Base-by-base conservation (phyloP, 2,329 filamentous ascomycete species). In the Aschersonia sp. region DNA sequence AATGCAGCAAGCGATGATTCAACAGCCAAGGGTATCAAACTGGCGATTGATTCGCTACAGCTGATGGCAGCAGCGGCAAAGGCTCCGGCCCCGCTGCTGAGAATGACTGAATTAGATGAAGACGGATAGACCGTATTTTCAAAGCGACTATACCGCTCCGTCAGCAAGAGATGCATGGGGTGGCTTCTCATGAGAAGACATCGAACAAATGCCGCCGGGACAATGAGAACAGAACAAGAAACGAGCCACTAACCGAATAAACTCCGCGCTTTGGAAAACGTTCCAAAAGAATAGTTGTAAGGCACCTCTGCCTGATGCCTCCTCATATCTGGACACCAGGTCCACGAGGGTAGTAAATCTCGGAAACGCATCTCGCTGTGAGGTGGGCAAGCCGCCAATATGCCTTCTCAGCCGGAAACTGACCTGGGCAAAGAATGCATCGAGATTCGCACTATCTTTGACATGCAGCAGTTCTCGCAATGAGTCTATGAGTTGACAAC, bases 291-390 rank as follows among this genome's bases (percentile, higher is more conserved):
- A 58, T 11, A 57, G 56, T n/a, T 46, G 50, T 32, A 58, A 46
- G 9, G 53, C 48, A 8, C 50, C 51, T 7, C 48, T 50, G 29
- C 53, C 55, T 11, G 52, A 47, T 4, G 52, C 54, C 11, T 57
- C 52, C 6, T 50, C 51, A 4, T 52, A 46, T 31, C 50, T 57
- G 5, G 56, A 52, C 4, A 54, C 49, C 4, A 60, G 46, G 12
- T 60, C 58, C 22, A 58, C 54, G 5, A 60, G 55, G 1, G 57
- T 58, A 1, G 57, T 58, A 43, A 60, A 60, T 4, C 51, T 53
- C 43, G 58, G 57, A 42, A 60, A 60, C 14, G 57, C 32, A 2
- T 44, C 44, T 39, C 57, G 56, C 4, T 50, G 42, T 4, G 48
- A 35, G 1, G 49, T 48, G 6, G 52, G 42, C 10, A 55, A 49